Percentiles rank a stretch among this genome's conserved stretches.
Conservation (phyloP, 2,329 filamentous ascomycete species). For the Trichoderma guizhouense region DNA sequence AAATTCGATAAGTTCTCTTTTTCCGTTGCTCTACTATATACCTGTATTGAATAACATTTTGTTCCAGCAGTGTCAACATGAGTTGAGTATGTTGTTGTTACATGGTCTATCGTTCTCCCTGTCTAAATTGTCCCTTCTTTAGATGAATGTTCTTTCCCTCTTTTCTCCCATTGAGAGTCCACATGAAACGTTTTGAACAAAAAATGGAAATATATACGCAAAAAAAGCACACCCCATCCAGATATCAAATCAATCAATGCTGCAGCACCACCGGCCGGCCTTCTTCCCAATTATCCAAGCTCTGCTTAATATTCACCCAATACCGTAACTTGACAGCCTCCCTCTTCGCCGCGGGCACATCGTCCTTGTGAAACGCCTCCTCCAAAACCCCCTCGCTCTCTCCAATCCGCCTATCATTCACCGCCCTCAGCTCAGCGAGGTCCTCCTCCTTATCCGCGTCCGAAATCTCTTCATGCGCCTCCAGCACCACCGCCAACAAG, state of each 20-base stretch:
- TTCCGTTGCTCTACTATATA: not conserved
- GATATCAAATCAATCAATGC: constrained; percentile 36
- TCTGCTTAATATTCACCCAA: constrained; percentile 85
- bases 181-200: not conserved
- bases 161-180: not conserved
- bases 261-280: constrained; percentile 60
- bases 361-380: constrained; percentile 61
- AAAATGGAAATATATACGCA: not conserved
- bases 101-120: not conserved
- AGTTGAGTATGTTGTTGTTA: not conserved
- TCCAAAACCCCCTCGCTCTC: constrained; percentile 62
- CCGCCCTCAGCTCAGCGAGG: constrained; percentile 53
- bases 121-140: not conserved
- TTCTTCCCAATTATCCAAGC: constrained; percentile 77
- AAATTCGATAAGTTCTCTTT: not conserved
- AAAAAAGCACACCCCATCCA: not conserved
- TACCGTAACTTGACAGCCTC: constrained; percentile 81
- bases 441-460: constrained; percentile 65
- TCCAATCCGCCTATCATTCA: constrained; percentile 66
- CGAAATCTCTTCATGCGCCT: constrained; percentile 73
- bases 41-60: too few species aligned
- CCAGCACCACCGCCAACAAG: constrained; percentile 75
- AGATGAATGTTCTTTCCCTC: not conserved
- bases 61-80: not conserved
- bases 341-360: constrained; percentile 61